Conservation (phyloP, 345 rosid species). For the Murraya paniculata region DNA sequence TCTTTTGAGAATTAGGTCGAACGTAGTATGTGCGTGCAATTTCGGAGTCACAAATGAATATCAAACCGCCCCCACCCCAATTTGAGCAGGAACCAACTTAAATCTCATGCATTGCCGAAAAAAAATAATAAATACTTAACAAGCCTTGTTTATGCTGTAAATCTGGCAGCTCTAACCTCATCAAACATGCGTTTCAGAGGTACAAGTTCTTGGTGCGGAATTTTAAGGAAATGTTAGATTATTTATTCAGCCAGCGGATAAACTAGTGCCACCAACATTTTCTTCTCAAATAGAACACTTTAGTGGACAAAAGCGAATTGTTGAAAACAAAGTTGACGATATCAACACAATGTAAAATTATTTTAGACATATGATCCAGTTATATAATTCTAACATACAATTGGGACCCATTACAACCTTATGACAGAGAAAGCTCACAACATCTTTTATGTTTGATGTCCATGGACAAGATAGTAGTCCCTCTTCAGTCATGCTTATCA, state of each 20-base stretch:
- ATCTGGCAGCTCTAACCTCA: no score
- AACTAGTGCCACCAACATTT: neutral
- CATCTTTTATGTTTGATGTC: neutral
- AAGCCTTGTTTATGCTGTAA: no score
- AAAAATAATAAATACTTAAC: no score
- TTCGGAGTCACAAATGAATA: no score
- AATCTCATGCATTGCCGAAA: no score
- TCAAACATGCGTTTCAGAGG: neutral
- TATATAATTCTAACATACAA: neutral
- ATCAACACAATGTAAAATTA: neutral
- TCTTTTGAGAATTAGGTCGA: no score
- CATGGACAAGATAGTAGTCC: neutral
- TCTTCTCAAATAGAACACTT: neutral
- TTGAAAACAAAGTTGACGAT: neutral
- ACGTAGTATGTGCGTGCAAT: no score
- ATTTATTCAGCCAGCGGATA: neutral
- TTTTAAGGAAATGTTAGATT: no score
- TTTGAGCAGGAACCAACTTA: no score
- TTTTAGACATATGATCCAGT: no score
- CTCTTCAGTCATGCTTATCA: conserved; percentile 27
- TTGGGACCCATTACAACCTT: neutral
- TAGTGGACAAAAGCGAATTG: neutral
- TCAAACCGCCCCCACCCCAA: no score
- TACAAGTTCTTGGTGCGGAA: neutral
- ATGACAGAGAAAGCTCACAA: neutral